Evolutionary conservation across 352 stramenopile genomes (phyloP).

Genomic region (Globisporangium emineosum): DNA sequence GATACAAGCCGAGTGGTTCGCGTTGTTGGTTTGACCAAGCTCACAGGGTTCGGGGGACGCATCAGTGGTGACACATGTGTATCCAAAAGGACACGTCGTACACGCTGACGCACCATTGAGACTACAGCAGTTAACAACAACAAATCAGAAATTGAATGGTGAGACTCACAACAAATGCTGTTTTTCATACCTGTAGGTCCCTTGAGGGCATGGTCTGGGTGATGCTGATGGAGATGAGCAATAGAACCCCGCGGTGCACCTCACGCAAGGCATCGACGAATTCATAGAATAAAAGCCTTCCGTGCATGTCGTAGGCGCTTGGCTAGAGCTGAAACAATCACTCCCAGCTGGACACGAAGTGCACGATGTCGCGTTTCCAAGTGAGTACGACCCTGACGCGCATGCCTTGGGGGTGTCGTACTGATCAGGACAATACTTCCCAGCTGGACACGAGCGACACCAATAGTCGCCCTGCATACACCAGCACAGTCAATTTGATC

Average conservation of each 20-base stretch:
- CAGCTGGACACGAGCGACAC: slow-evolving; percentile 37
- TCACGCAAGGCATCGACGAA: slow-evolving; percentile 15
- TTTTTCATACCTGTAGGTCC: slow-evolving; percentile 31
- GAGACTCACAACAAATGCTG: neutral
- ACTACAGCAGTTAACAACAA: slow-evolving; percentile 17
- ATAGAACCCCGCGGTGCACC: slow-evolving; percentile 35
- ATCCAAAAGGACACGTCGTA: slow-evolving; percentile 41
- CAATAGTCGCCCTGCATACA: slow-evolving; percentile 28
- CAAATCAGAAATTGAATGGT: slow-evolving; percentile 1
- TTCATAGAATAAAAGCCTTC: slow-evolving; percentile 31
- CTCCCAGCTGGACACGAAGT: slow-evolving; percentile 42
- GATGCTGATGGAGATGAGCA: slow-evolving; percentile 27
- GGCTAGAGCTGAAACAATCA: slow-evolving; percentile 33
- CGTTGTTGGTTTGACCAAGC: slow-evolving; percentile 24
- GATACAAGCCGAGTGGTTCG: slow-evolving; percentile 29
- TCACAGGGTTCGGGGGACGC: slow-evolving; percentile 20
- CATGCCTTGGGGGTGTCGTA: slow-evolving; percentile 20
- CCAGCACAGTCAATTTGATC: neutral
- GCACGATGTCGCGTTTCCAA: slow-evolving; percentile 32
- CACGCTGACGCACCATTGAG: slow-evolving; percentile 34
- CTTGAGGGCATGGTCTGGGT: slow-evolving; percentile 30
- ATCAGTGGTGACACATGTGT: slow-evolving; percentile 30
- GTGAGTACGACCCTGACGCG: slow-evolving; percentile 40
- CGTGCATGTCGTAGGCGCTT: slow-evolving; percentile 23
- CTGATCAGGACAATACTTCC: slow-evolving; percentile 31